Base-by-base conservation (phyloP, 306 rosid genomes). In the Spatholobus suberectus region DNA sequence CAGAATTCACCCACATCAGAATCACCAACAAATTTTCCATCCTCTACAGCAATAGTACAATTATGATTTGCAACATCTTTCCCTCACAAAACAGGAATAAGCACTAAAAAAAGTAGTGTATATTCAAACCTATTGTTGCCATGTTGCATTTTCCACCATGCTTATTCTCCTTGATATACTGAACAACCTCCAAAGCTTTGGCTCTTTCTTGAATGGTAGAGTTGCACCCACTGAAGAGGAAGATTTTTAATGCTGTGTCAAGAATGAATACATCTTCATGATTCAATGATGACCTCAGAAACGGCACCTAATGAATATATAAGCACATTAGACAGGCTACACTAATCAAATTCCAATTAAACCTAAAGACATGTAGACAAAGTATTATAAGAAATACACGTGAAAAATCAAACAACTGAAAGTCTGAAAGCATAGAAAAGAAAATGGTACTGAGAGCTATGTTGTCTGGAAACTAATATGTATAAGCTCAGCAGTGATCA, bases 121-220 rank as follows among this genome's bases (percentile, higher is more conserved):
- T 76, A 70, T 73, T 66, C 98, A 82, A 67, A 93, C 99, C 99
- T 90, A 96, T 75, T 79, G 98, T 85, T 76, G 95, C 96, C 90
- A 96, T 92, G 75, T 91, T 92, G 18, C 97, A 93, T 27, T 91
- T 94, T 83, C 91, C 96, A 66, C 84, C 77, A 79, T 96, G 99
- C 66, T 87, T 96, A 54, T 91, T 90, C 66, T 93, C 98, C 87
- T 91, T 96, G 69, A 96, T 90, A 61, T 96, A 93, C 73, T 91
- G 93, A 79, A 94, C 95, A 88, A 96, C 97, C 85, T 93, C 99
- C 92, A 96, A 87, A 73, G 86, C 94, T 88, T 96, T 96, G 26
- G 99, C 99, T 86, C 99, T 85, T 87, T 96, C 99, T 92, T 93
- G 99, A 80, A 89, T 91, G 87, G 89, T 92, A 69, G 98, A 92